phyloP scores from a whole-genome alignment of 805 yeast genomes.

The Candida montana region DNA sequence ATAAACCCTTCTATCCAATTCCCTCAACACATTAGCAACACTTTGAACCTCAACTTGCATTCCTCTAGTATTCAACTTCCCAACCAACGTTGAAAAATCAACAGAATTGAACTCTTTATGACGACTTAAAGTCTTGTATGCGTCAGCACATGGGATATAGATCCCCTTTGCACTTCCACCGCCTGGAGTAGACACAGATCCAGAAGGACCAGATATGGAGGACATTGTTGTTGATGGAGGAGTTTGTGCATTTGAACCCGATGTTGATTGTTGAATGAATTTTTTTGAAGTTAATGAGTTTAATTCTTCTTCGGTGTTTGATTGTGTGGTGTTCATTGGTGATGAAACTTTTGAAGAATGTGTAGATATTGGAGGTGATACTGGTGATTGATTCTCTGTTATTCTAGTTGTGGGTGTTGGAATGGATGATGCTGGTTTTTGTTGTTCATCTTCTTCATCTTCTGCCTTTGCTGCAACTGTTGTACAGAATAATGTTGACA shows the following conservation, averaged over 20 bases:
- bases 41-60: slow-evolving; percentile 90
- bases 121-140: slow-evolving; percentile 78
- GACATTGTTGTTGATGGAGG: slow-evolving; percentile 3
- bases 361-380: slow-evolving; percentile 23
- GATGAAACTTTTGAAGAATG: slow-evolving; percentile 26
- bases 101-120: slow-evolving; percentile 72
- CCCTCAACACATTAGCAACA: slow-evolving; percentile 79
- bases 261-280: neutral
- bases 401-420: neutral
- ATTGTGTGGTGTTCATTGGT: slow-evolving; percentile 15
- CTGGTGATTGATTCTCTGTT: slow-evolving; percentile 22
- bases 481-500: slow-evolving; percentile 84
- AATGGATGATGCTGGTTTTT: neutral
- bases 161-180: slow-evolving; percentile 31
- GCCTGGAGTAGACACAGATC: neutral
- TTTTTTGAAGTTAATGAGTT: slow-evolving; percentile 19
- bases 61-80: slow-evolving; percentile 72
- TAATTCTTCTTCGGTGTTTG: slow-evolving; percentile 23
- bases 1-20: slow-evolving; percentile 53
- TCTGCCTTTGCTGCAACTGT: slow-evolving; percentile 58
- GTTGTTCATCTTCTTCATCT: slow-evolving; percentile 8
- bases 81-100: slow-evolving; percentile 69
- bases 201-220: neutral
- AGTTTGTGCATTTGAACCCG: slow-evolving; percentile 7
- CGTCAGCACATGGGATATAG: slow-evolving; percentile 85